Base-by-base conservation (phyloP, 2,329 filamentous ascomycete genomes). In the Neofusicoccum sp. region DNA sequence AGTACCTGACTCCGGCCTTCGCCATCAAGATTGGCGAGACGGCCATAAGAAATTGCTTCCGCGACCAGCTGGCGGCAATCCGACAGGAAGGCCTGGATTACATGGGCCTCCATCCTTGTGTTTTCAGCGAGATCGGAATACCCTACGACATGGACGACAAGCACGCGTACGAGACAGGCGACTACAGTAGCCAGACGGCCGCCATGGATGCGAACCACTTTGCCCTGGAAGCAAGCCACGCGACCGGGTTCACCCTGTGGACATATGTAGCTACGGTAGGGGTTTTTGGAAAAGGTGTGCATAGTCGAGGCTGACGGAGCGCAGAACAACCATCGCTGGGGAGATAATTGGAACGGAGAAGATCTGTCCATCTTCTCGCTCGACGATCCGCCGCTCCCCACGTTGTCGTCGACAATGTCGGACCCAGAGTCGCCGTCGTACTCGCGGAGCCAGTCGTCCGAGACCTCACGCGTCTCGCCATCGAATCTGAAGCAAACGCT, bases 141-240 rank as follows among this genome's bases (percentile, higher is more conserved):
- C 95, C 95, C 0, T 99, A 96, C 71, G 95, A 99, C 71, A 98
- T 99, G 96, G 93, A 99, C 70, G 88, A 96, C 66, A 93, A 96
- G 75, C 83, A 95, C 70, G 95, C 95, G 1, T 99, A 99, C 77
- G 90, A 91, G 76, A 96, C 91, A 5, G 95, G 96, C 6, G 90
- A 99, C 74, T 99, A 96, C 75, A 89, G 89, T 45, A 96, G 91
- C 68, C 95, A 99, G 73, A 90, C 89, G 34, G 86, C 90, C 1
- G 95, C 95, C 6, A 88, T 99, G 80, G 95, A 99, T 75, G 95
- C 96, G 58, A 99, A 98, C 72, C 91, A 96, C 72, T 99, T 88
- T 77, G 95, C 89, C 0, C 82, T 96, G 0, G 95, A 99, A 76
- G 91, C 90, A 0, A 89, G 91, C 36, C 81, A 84, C 12, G 86